Base-by-base conservation (phyloP, 75 land plant species). In the Cunninghamia lanceolata region DNA sequence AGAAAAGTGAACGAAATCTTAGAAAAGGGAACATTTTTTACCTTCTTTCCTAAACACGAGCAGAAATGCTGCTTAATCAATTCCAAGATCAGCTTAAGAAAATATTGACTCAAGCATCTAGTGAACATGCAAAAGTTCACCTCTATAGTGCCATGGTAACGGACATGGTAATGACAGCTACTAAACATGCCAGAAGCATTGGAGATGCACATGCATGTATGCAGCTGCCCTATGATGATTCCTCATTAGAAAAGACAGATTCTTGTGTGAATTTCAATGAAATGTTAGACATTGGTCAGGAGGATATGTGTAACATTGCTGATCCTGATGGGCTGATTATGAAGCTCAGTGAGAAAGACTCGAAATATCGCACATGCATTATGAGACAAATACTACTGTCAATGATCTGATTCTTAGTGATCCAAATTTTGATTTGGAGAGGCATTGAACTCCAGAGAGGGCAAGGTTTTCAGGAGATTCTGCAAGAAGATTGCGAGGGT, bases 401-500 rank as follows among this genome's bases (percentile, higher is more conserved):
- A 59, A 25, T n/a, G n/a, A n/a, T n/a, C n/a, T n/a, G n/a, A n/a
- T n/a, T n/a, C n/a, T n/a, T n/a, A n/a, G n/a, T n/a, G 68, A 59
- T 6, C 68, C 68, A 59, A 6, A 19, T 59, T 59, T 59, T 59
- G 68, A 59, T 59, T 21, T 59, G 68, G 68, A 25, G 7, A 59
- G 68, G 19, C 68, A 59, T 6, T 59, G 17, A 59, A 59, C 68
- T 59, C 2, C 68, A 19, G 68, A 59, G 28, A 59, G 68, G 19
- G 68, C 68, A 59, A 59, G 1, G 28, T 59, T 59, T 25, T 59
- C 2, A 59, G 19, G 68, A 25, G 68, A 21, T 59, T 59, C 25
- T 59, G 68, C 68, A 59, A 1, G 28, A 59, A 59, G 84, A 83
- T 83, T 11, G 84, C n/a, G 56, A 87, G 83, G 79, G 80, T 53